Base-by-base conservation (phyloP, 495 filamentous ascomycete genomes). In the Xylaria sp. region DNA sequence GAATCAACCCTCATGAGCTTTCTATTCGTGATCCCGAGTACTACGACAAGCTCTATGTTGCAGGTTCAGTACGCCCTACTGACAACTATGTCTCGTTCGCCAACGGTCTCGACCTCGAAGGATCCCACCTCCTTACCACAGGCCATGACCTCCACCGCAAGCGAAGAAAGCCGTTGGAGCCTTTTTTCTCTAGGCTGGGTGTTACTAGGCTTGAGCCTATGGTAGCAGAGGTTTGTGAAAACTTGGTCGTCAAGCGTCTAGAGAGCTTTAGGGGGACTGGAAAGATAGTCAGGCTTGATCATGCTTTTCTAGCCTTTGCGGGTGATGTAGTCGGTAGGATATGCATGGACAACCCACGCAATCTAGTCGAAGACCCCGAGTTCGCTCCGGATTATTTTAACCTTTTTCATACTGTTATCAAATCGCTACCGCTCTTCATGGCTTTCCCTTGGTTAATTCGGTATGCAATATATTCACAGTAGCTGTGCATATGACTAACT, bases 1-100 rank as follows among this genome's bases (percentile, higher is more conserved):
- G 88, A 7, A 79, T 89, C 46, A 84, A 77, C 33, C 88, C 88
- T 0, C 50, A 78, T 19, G 86, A 89, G 70, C 68, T 90, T 4
- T 84, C 86, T 35, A 78, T 87, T 40, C 69, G 78, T 24, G 85
- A 88, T 48, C 76, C 83, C 0, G 74, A 76, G 8, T 84, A 52
- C 62, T 82, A 80, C 57, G 73, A 79, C 21, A 72, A 79, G 67
- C 68, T 85, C 4, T 83, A 83, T 77, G 33, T 81, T 2, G 33
- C 41, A 1, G 43, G 17, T 2, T 26, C 12, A 9, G 19, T 15
- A 14, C 37, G 61, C 0, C 61, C 12, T 5, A 63, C 61, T 19
- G 19, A 63, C 6, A 63, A 29, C 24, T 63, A 46, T 65, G 46
- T 9, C n/a, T 3, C 62, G 41, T n/a, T 58, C 61, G 24, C n/a